Conservation (phyloP, 148 eudicot species). For the Chenopodium quinoa region DNA sequence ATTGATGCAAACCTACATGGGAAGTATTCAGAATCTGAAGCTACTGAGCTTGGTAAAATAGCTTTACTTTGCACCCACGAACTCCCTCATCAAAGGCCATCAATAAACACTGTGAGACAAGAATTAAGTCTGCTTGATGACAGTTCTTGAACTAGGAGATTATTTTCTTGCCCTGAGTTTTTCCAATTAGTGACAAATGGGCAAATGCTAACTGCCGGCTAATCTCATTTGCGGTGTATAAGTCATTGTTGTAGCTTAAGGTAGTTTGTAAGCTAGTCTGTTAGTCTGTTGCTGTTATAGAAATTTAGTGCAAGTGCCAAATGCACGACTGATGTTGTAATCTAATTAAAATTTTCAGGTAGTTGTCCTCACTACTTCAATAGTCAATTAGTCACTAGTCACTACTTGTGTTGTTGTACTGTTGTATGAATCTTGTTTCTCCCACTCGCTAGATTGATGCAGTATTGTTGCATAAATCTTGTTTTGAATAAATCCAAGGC, state of each 20-base stretch:
- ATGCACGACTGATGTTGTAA: slow-evolving; percentile 28
- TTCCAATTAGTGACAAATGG: slow-evolving; percentile 11
- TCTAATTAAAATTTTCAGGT: slow-evolving; percentile 24
- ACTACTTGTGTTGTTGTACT: neutral
- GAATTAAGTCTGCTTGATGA: slow-evolving; percentile 49
- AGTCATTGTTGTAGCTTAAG: slow-evolving; percentile 11
- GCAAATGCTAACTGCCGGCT: slow-evolving; percentile 26
- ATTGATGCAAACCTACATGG: slow-evolving; percentile 63
- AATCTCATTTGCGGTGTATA: slow-evolving; percentile 25
- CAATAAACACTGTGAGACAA: slow-evolving; percentile 46
- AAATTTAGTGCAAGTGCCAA: slow-evolving; percentile 6
- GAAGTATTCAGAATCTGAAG: slow-evolving; percentile 59
- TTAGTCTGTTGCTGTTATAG: slow-evolving; percentile 1
- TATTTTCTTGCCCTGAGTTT: neutral
- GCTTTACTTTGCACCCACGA: slow-evolving; percentile 82
- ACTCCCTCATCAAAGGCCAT: slow-evolving; percentile 62
- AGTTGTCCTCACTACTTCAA: neutral
- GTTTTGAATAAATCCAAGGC: neutral
- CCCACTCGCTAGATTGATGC: neutral
- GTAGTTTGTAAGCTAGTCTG: neutral
- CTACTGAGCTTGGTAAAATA: slow-evolving; percentile 55
- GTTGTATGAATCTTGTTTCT: slow-evolving; percentile 6
- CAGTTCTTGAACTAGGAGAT: slow-evolving; percentile 17
- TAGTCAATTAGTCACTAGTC: too few relatives aligned
- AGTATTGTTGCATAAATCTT: slow-evolving; percentile 1